A percentile compares a stretch with the other conserved stretches of the same genome.
Conservation (phyloP, 768 basidiomycete species). For the Leccinum truebloodii region DNA sequence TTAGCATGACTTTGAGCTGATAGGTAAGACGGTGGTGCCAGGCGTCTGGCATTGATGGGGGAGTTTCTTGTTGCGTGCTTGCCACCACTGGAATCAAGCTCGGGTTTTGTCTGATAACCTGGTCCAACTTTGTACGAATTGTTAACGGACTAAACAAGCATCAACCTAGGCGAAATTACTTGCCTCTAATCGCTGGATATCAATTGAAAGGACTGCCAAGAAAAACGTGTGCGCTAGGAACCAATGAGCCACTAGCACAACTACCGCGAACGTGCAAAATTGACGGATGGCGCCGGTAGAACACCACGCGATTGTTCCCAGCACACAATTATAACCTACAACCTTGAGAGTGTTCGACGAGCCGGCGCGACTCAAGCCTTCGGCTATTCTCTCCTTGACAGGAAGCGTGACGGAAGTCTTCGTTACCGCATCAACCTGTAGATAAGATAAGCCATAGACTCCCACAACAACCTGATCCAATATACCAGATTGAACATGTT, state of each 20-base stretch:
- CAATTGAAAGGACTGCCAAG: slow-evolving; percentile 91
- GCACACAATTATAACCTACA: slow-evolving; percentile 78
- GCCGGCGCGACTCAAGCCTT: slow-evolving; percentile 86
- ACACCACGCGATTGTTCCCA: slow-evolving; percentile 74
- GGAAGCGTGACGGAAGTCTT: slow-evolving; percentile 84
- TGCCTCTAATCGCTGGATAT: slow-evolving; percentile 90
- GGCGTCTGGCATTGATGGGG: slow-evolving; percentile 19
- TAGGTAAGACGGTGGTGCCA: slow-evolving; percentile 35
- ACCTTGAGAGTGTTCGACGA: slow-evolving; percentile 93
- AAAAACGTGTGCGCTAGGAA: slow-evolving; percentile 97
- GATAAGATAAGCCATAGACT: slow-evolving; percentile 26
- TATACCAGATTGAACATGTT: slow-evolving; percentile 93
- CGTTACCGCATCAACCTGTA: slow-evolving; percentile 79
- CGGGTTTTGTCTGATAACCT: slow-evolving; percentile 77
- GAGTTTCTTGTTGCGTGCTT: slow-evolving; percentile 24
- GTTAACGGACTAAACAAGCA: slow-evolving; percentile 14
- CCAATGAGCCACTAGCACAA: slow-evolving; percentile 96
- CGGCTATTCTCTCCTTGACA: slow-evolving; percentile 89
- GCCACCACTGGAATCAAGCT: slow-evolving; percentile 49
- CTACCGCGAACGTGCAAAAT: slow-evolving; percentile 91
- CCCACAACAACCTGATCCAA: slow-evolving; percentile 27
- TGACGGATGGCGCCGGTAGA: slow-evolving; percentile 83
- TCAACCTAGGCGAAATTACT: slow-evolving; percentile 12
- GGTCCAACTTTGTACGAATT: slow-evolving; percentile 59
- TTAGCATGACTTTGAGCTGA: slow-evolving; percentile 46